A percentile compares a stretch with the other conserved stretches of the same genome.
Evolutionary conservation across 2,329 filamentous ascomycete species (phyloP).

Genomic region (Juglanconis oblonga): DNA sequence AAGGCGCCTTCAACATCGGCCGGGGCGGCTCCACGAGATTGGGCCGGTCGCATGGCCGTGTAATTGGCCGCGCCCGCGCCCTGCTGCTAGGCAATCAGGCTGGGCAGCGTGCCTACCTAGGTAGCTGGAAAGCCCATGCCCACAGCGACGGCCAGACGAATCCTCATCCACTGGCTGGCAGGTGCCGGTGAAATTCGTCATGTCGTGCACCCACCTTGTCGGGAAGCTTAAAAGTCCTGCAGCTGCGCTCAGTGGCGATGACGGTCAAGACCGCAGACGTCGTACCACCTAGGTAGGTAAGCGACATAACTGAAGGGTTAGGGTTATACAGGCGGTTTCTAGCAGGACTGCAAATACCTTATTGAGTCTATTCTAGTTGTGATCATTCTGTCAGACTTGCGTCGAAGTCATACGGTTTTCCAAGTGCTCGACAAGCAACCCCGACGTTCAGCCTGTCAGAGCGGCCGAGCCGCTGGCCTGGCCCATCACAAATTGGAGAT

Average conservation of each 20-base stretch:
- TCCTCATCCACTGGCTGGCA: background rate
- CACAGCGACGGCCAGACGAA: background rate
- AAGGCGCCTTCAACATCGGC: constrained; percentile 1
- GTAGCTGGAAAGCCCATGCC: constrained; percentile 1
- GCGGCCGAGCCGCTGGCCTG: background rate
- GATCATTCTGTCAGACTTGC: too few species aligned
- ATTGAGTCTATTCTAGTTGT: too few species aligned
- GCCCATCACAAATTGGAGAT: background rate
- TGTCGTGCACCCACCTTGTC: background rate
- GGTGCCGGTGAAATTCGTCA: background rate
- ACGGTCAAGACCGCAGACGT: too few species aligned
- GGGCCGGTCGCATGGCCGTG: constrained; percentile 9
- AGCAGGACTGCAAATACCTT: too few species aligned
- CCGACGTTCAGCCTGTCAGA: background rate
- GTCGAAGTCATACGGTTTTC: too few species aligned
- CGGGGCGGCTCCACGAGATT: constrained; percentile 16
- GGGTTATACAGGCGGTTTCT: too few species aligned
- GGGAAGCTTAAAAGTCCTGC: background rate
- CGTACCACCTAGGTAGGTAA: too few species aligned
- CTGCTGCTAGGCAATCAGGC: constrained; percentile 15
- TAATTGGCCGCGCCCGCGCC: constrained; percentile 14
- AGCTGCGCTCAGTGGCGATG: too few species aligned
- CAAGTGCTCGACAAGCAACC: too few species aligned
- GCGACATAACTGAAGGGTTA: too few species aligned
- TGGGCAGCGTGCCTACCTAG: constrained; percentile 5